These are phyloP conservation scores for Nepenthes alata DNA, from an alignment of 179 eudicot species.

Conservation along the genomic window DNA sequence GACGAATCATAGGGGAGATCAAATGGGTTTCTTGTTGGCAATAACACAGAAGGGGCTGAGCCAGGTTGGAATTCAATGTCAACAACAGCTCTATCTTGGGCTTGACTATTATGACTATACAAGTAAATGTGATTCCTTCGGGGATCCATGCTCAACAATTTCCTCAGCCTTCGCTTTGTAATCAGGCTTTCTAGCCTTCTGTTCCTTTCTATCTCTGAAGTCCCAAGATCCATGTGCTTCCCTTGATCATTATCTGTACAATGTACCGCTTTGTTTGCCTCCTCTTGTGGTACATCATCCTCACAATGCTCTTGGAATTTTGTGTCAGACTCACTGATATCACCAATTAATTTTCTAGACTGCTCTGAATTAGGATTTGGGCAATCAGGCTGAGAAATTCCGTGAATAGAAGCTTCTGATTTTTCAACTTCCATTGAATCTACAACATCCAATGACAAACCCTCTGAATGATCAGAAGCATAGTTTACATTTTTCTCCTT, in stretches of 20 bases:
- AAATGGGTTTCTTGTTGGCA: constrained; percentile 51
- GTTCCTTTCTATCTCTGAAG: constrained; percentile 51
- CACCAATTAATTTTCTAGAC: constrained; percentile 3
- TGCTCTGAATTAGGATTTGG: too few relatives aligned
- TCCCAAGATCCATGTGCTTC: constrained; percentile 42
- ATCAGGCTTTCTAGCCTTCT: constrained; percentile 58
- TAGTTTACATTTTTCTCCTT: constrained; percentile 17
- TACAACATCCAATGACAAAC: constrained; percentile 8
- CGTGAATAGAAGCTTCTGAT: background rate
- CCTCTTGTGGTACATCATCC: constrained; percentile 16
- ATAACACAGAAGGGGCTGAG: constrained; percentile 52
- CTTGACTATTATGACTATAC: constrained; percentile 7
- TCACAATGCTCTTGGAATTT: constrained; percentile 21
- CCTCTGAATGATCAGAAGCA: constrained; percentile 3
- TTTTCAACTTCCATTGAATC: constrained; percentile 3
- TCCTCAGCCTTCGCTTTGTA: constrained; percentile 44
- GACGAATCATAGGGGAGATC: constrained; percentile 75
- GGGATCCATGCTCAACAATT: constrained; percentile 36
- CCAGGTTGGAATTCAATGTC: constrained; percentile 27
- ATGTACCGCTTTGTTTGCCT: constrained; percentile 23
- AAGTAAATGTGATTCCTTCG: constrained; percentile 14
- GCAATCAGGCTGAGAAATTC: too few relatives aligned
- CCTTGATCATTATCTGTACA: constrained; percentile 51
- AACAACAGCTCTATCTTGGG: constrained; percentile 15
- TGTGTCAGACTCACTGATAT: constrained; percentile 11